A percentile compares a stretch with the other conserved stretches of the same genome.
These are phyloP conservation scores for Phialemoniopsis sp. DNA, from an alignment of 2,329 filamentous ascomycete species.

Conservation along the genomic window DNA sequence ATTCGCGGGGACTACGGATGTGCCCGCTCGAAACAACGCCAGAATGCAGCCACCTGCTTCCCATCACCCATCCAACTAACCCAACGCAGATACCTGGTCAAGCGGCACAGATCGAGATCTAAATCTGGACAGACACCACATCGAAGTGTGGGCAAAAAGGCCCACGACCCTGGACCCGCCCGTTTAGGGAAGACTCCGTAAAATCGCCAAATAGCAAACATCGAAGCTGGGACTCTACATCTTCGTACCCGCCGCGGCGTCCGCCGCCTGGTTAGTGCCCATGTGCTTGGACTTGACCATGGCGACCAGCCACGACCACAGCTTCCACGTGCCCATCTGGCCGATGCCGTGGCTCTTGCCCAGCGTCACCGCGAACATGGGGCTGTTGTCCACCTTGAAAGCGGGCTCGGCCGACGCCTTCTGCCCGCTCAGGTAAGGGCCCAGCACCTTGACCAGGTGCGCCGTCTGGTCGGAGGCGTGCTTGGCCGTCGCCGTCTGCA, in stretches of 20 bases:
- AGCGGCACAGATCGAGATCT: too few species aligned
- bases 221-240: too few species aligned
- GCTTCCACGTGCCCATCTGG: slow-evolving; percentile 15
- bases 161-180: too few species aligned
- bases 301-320: slow-evolving; percentile 15
- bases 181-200: too few species aligned
- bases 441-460: slow-evolving; percentile 15
- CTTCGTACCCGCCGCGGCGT: slow-evolving; percentile 3
- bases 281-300: slow-evolving; percentile 15
- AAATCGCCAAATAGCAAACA: too few species aligned
- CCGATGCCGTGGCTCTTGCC: slow-evolving; percentile 18
- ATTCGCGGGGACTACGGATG: too few species aligned
- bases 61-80: too few species aligned
- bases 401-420: slow-evolving; percentile 2
- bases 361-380: slow-evolving; percentile 14
- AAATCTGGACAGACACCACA: too few species aligned
- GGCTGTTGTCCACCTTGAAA: slow-evolving; percentile 10
- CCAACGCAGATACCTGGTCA: too few species aligned
- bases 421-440: slow-evolving; percentile 10
- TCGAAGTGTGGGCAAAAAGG: too few species aligned
- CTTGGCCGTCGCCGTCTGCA: slow-evolving; percentile 14
- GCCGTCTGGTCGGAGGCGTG: slow-evolving; percentile 15
- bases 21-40: too few species aligned
- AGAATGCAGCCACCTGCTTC: too few species aligned
- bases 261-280: slow-evolving; percentile 12